Base-by-base conservation (phyloP, 306 rosid genomes). In the Medicago arabica region DNA sequence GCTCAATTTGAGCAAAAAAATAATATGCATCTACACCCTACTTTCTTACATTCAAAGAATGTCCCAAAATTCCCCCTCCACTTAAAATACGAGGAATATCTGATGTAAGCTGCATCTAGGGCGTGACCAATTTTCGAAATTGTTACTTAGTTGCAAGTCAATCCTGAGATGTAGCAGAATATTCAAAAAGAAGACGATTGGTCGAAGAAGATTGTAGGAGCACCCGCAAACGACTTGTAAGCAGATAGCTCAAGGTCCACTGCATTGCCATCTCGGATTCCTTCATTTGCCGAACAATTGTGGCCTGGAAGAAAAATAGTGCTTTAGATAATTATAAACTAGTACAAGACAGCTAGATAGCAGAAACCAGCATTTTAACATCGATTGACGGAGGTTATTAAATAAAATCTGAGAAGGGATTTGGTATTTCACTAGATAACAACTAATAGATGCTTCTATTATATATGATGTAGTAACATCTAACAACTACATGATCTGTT, bases 261-360 rank as follows among this genome's bases (percentile, higher is more conserved):
- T 85, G 97, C 97, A 87, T 84, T 25, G 92, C 98, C 98, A 93
- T 93, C 83, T 91, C 97, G 1, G 93, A 89, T 60, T 93, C 98
- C 87, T 89, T 93, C 98, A 91, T 93, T 83, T 91, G 98, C 86
- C 98, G 78, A 46, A 89, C 91, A 3, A 93, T 84, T 40, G 97
- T 78, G 70, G 96, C 98, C 98, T 91, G 67, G 41, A 67, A 77
- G 44, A 67, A 67, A 51, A 18, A 58, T 10, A 21, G 18, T 18
- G 36, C 53, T 64, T 85, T 64, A 74, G 79, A 78, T 63, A 5
- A 58, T 34, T 2, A 53, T 68, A 46, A 54, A 41, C 25, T 25
- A 23, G 28, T 13, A 57, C 57, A 72, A 21, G 25, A 61, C 5
- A 57, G 39, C 13, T 44, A 61, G 55, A 61, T 5, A 28, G 49